phyloP scores from a whole-genome alignment of 2,329 filamentous ascomycete genomes.

The Coniochaeta hoffmannii region DNA sequence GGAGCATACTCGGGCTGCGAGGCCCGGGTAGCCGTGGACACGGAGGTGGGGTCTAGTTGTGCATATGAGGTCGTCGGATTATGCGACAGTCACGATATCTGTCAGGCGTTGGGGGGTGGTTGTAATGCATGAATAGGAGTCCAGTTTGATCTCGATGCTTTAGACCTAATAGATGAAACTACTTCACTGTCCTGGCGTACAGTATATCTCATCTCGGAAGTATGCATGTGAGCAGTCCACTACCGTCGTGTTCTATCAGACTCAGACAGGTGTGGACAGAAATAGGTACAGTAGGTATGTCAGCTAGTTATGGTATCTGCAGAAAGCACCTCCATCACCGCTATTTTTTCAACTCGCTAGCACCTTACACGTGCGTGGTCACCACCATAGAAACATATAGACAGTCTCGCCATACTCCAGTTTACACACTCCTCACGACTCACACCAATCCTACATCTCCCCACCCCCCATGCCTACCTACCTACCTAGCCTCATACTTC shows the following conservation, averaged over 20 bases:
- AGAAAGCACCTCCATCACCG: neutral
- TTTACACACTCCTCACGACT: neutral
- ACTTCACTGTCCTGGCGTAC: no score
- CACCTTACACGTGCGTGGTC: neutral
- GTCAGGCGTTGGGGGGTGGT: neutral
- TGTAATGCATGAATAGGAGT: neutral
- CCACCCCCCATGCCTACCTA: neutral
- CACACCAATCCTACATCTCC: neutral
- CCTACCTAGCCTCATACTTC: conserved; percentile 58
- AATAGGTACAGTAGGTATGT: neutral
- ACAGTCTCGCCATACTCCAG: conserved; percentile 4
- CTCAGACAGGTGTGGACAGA: neutral
- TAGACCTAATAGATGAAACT: no score
- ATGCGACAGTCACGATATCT: no score
- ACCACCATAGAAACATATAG: neutral
- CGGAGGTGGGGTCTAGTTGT: neutral
- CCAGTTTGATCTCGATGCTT: neutral
- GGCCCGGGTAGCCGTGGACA: neutral
- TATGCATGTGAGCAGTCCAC: no score
- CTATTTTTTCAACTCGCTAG: neutral
- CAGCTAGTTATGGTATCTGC: no score
- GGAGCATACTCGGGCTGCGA: conserved; percentile 35
- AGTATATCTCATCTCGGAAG: no score
- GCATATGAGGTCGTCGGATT: neutral
- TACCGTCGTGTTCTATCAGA: neutral